phyloP scores from a whole-genome alignment of 768 basidiomycete genomes.

The Hypholoma fasciculare region DNA sequence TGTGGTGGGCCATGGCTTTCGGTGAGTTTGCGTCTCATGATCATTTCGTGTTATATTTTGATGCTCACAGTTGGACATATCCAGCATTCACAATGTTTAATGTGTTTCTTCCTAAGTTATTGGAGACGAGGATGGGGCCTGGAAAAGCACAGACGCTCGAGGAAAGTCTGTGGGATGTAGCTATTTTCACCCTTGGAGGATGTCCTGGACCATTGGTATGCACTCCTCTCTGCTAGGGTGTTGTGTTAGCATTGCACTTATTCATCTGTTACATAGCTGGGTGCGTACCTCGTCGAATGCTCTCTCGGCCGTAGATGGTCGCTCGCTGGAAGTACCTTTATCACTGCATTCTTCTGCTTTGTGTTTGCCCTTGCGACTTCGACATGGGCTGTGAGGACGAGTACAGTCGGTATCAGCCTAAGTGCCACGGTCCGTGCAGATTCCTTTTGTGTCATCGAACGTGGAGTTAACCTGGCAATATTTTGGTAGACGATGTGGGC shows the following conservation, averaged over 20 bases:
- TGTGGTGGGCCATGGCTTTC: slow-evolving; percentile 77
- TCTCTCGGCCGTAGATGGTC: slow-evolving; percentile 70
- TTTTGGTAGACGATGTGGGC: slow-evolving; percentile 74
- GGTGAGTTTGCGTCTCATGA: slow-evolving; percentile 42
- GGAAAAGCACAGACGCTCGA: slow-evolving; percentile 45
- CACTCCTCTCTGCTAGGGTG: slow-evolving; percentile 9
- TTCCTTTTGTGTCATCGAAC: no score
- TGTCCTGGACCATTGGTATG: slow-evolving; percentile 82
- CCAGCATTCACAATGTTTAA: slow-evolving; percentile 91
- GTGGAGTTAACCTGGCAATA: no score
- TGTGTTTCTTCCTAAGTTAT: slow-evolving; percentile 82
- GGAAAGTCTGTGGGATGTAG: slow-evolving; percentile 81
- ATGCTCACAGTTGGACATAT: slow-evolving; percentile 4
- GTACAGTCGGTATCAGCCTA: slow-evolving; percentile 76
- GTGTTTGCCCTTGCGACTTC: slow-evolving; percentile 63
- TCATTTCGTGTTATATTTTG: background rate
- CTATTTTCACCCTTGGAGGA: slow-evolving; percentile 81
- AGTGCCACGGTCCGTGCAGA: slow-evolving; percentile 58
- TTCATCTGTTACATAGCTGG: slow-evolving; percentile 49
- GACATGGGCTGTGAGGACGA: slow-evolving; percentile 60
- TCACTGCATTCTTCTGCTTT: slow-evolving; percentile 74
- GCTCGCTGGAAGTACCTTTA: slow-evolving; percentile 71
- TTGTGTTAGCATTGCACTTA: slow-evolving; percentile 8
- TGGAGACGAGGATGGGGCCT: slow-evolving; percentile 55
- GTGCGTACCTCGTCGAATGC: slow-evolving; percentile 81